Evolutionary conservation across 176 grass and related monocot genomes (phyloP).

Genomic region (Alloteropsis semialata): DNA sequence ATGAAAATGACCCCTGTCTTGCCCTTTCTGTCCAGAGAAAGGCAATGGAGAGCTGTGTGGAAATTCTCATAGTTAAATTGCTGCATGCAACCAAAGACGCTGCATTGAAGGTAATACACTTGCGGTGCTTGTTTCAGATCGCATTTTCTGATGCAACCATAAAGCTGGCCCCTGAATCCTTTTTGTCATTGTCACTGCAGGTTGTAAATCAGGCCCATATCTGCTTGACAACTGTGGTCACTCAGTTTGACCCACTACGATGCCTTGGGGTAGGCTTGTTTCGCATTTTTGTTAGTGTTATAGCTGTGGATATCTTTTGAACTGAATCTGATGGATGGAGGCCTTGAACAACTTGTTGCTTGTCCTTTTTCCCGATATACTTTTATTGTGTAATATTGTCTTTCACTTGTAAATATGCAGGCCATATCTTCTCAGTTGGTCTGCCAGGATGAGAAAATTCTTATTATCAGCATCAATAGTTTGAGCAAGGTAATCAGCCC

Average conservation of each 20-base stretch:
- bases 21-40: conserved; percentile 45
- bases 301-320: background rate
- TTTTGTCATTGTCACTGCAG: conserved; percentile 49
- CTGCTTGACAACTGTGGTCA: conserved; percentile 62
- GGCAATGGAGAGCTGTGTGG: conserved; percentile 65
- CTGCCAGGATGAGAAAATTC: conserved; percentile 68
- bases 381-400: background rate
- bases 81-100: conserved; percentile 78
- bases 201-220: conserved; percentile 85
- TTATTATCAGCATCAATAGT: conserved; percentile 73
- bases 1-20: conserved; percentile 34
- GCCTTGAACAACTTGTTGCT: background rate
- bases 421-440: conserved; percentile 64
- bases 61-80: conserved; percentile 74
- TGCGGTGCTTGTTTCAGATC: background rate
- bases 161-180: conserved; percentile 15
- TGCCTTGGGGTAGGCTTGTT: conserved; percentile 59
- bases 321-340: background rate
- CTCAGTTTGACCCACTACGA: conserved; percentile 78
- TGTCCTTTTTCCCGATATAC: background rate
- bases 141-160: conserved; percentile 14
- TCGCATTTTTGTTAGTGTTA: background rate
- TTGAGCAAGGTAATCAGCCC: conserved; percentile 70
- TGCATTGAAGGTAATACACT: conserved; percentile 61
- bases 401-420: conserved; percentile 36